phyloP scores from a whole-genome alignment of 768 basidiomycete genomes.

The Tylopilus vinaceipallidus region DNA sequence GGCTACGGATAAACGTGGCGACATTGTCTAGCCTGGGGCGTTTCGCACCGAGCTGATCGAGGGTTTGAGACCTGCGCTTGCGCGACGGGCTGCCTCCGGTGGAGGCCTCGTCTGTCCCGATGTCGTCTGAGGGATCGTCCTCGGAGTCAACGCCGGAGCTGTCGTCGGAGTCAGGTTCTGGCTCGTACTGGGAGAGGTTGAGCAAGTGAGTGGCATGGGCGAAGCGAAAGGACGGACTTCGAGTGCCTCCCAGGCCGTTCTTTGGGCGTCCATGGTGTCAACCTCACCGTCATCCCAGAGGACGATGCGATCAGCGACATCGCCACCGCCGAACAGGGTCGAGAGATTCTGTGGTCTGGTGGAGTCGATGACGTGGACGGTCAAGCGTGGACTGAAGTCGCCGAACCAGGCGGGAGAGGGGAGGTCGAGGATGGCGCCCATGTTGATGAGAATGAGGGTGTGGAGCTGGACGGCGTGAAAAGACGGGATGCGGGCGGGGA shows the following conservation, averaged over 20 bases:
- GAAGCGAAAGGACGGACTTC: slow-evolving; percentile 51
- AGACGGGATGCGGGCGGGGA: not conserved
- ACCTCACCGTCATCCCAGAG: slow-evolving; percentile 93
- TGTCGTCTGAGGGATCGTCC: slow-evolving; percentile 42
- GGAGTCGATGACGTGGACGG: slow-evolving; percentile 93
- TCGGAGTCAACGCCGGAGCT: slow-evolving; percentile 45
- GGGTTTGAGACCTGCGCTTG: slow-evolving; percentile 50
- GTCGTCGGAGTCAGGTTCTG: slow-evolving; percentile 65
- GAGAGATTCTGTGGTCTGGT: slow-evolving; percentile 85
- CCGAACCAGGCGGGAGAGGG: slow-evolving; percentile 76
- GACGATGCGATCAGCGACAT: slow-evolving; percentile 68
- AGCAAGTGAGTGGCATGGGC: not conserved
- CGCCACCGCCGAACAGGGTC: slow-evolving; percentile 75
- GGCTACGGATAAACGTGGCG: slow-evolving; percentile 14
- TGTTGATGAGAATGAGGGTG: slow-evolving; percentile 87
- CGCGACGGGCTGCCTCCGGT: slow-evolving; percentile 37
- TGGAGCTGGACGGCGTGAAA: slow-evolving; percentile 54
- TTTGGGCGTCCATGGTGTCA: slow-evolving; percentile 64
- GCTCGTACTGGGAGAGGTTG: slow-evolving; percentile 60
- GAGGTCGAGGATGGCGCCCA: slow-evolving; percentile 87
- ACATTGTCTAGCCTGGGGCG: slow-evolving; percentile 55
- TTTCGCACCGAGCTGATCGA: slow-evolving; percentile 46
- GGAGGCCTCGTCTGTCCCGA: slow-evolving; percentile 40
- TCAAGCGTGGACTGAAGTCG: slow-evolving; percentile 57
- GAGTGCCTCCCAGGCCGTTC: slow-evolving; percentile 80